Evolutionary conservation across 768 basidiomycete species (phyloP).

Genomic region (Tylopilus subfusipes): DNA sequence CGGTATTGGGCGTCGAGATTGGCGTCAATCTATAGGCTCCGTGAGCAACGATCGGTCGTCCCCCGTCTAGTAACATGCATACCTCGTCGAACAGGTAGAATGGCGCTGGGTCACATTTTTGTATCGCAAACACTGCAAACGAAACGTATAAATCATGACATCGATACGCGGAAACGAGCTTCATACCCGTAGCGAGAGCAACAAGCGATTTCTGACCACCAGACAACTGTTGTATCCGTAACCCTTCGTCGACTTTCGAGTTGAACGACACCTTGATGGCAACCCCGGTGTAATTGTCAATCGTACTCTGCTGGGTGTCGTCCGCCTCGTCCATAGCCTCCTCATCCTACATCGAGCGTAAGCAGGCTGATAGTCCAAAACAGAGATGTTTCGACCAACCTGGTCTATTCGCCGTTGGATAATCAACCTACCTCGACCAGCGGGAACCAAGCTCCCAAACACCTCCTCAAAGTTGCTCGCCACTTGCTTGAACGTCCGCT

Average conservation of each 20-base stretch:
- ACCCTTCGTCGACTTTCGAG: constrained; percentile 94
- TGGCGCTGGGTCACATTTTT: constrained; percentile 98
- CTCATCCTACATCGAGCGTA: constrained; percentile 50
- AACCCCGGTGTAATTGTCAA: constrained; percentile 96
- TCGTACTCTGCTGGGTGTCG: constrained; percentile 66
- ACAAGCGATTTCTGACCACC: constrained; percentile 98
- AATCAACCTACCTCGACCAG: constrained; percentile 85
- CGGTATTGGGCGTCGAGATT: constrained; percentile 97
- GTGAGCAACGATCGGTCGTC: not conserved
- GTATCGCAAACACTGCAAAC: constrained; percentile 88
- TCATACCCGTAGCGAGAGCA: constrained; percentile 83
- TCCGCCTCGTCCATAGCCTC: constrained; percentile 65
- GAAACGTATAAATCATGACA: constrained; percentile 1
- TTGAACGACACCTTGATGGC: constrained; percentile 99
- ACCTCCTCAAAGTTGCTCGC: constrained; percentile 96
- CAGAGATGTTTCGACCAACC: constrained; percentile 32
- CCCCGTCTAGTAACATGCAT: not conserved
- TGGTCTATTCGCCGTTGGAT: constrained; percentile 91
- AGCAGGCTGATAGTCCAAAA: not conserved
- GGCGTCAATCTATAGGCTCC: constrained; percentile 74
- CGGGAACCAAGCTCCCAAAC: constrained; percentile 93
- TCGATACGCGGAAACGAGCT: not conserved
- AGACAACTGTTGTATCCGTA: constrained; percentile 93
- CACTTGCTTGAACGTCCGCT: constrained; percentile 97
- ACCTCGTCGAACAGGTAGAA: constrained; percentile 99